Percentiles rank a stretch among this genome's conserved stretches.
phyloP scores from a whole-genome alignment of 1,284 basidiomycete species.

The Cutaneotrichosporon cyanovorans region DNA sequence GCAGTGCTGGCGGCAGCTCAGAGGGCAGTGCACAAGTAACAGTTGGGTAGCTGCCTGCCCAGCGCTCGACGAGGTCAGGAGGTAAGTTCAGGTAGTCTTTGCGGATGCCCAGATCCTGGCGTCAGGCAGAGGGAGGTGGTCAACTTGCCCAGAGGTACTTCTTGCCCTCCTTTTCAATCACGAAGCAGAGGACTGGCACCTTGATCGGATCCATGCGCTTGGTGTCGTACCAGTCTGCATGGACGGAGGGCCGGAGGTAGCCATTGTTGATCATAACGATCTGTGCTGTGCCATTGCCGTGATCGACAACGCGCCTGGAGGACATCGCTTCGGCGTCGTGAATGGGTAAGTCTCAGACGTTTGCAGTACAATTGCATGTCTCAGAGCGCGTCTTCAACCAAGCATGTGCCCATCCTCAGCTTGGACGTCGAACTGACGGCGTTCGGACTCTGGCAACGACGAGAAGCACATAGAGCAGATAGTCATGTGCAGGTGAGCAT shows the following conservation, averaged over 20 bases:
- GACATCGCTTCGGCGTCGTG: too few species aligned
- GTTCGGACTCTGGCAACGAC: too few species aligned
- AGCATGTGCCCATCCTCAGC: too few species aligned
- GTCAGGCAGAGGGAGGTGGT: background rate
- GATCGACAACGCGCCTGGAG: too few species aligned
- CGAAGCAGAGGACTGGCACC: slow-evolving; percentile 5
- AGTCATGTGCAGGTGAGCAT: too few species aligned
- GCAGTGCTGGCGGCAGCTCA: background rate
- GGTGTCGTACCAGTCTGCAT: slow-evolving; percentile 5
- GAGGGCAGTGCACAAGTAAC: background rate
- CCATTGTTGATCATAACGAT: slow-evolving; percentile 8
- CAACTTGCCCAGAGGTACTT: slow-evolving; percentile 7
- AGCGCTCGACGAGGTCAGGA: background rate
- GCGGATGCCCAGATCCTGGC: slow-evolving; percentile 8
- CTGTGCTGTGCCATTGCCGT: background rate
- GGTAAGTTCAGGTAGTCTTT: background rate
- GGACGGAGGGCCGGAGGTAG: background rate
- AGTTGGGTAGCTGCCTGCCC: background rate
- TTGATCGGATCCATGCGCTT: background rate
- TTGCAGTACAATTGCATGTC: too few species aligned
- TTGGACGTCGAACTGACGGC: too few species aligned
- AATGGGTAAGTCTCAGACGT: too few species aligned
- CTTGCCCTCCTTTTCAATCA: slow-evolving; percentile 4
- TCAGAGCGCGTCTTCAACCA: too few species aligned
- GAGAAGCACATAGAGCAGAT: too few species aligned